Evolutionary conservation across 2,329 filamentous ascomycete species (phyloP).

Genomic region (Cladobotryum mycophilum): DNA sequence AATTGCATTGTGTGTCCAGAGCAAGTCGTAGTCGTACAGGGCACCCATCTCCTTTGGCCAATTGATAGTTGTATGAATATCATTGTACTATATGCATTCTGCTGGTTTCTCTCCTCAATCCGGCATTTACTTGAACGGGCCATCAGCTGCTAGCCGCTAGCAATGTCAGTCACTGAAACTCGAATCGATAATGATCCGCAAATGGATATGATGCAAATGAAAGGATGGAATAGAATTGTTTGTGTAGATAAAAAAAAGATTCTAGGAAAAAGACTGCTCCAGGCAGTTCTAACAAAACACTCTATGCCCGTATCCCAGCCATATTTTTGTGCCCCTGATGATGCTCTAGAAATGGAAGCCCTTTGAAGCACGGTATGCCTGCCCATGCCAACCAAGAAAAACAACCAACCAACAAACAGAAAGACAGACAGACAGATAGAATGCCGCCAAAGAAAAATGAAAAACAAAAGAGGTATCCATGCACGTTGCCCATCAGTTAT

Average conservation of each 20-base stretch:
- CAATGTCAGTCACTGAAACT: too few relatives aligned
- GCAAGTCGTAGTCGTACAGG: conserved; percentile 36
- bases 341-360: neutral
- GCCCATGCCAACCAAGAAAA: conserved; percentile 1
- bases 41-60: too few relatives aligned
- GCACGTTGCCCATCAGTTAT: conserved; percentile 4
- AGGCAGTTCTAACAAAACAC: conserved; percentile 5
- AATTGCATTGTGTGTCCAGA: conserved; percentile 77
- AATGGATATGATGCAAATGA: too few relatives aligned
- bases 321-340: conserved; percentile 7
- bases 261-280: conserved; percentile 8
- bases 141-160: too few relatives aligned
- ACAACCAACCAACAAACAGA: neutral
- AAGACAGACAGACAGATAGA: neutral
- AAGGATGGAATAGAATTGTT: too few relatives aligned
- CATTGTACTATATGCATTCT: neutral
- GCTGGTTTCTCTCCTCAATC: neutral
- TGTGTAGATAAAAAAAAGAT: neutral
- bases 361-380: conserved; percentile 6
- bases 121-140: neutral
- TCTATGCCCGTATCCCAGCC: conserved; percentile 2
- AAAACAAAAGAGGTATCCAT: conserved; percentile 7
- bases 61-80: too few relatives aligned
- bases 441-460: neutral
- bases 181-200: too few relatives aligned